Evolutionary conservation across 805 yeast genomes (phyloP).

Genomic region (Pichia gijzeniarum): DNA sequence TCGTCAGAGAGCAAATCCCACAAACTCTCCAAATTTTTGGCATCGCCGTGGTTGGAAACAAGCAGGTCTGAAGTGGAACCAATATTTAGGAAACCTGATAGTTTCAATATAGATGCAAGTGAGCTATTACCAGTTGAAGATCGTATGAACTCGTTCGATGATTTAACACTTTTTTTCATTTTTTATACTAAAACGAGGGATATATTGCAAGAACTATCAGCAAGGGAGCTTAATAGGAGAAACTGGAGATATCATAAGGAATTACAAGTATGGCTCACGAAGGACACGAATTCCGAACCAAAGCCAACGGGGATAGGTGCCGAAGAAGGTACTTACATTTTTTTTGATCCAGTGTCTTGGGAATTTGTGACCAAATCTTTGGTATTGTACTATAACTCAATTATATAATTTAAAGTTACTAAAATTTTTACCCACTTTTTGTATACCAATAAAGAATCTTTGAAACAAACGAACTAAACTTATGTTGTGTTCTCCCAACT

Average conservation of each 20-base stretch:
- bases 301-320: conserved; percentile 72
- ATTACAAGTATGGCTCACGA: conserved; percentile 93
- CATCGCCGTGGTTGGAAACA: conserved; percentile 95
- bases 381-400: conserved; percentile 44
- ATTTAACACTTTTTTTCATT: conserved; percentile 88
- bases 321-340: conserved; percentile 88
- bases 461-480: neutral
- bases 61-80: conserved; percentile 90
- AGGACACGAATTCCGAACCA: conserved; percentile 74
- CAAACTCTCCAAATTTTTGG: conserved; percentile 55
- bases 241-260: conserved; percentile 98
- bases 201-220: conserved; percentile 87
- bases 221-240: conserved; percentile 81
- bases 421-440: neutral
- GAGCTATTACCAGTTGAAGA: conserved; percentile 26
- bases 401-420: conserved; percentile 8
- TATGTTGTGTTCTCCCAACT: too few relatives aligned
- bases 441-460: neutral
- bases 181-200: conserved; percentile 93
- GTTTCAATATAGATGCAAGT: conserved; percentile 32
- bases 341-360: conserved; percentile 96
- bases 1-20: conserved; percentile 32
- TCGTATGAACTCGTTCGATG: conserved; percentile 61
- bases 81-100: conserved; percentile 56
- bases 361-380: conserved; percentile 76